These are phyloP conservation scores for Insectozyma bohioensis DNA, from an alignment of 1,139 yeast genomes.

Conservation along the genomic window DNA sequence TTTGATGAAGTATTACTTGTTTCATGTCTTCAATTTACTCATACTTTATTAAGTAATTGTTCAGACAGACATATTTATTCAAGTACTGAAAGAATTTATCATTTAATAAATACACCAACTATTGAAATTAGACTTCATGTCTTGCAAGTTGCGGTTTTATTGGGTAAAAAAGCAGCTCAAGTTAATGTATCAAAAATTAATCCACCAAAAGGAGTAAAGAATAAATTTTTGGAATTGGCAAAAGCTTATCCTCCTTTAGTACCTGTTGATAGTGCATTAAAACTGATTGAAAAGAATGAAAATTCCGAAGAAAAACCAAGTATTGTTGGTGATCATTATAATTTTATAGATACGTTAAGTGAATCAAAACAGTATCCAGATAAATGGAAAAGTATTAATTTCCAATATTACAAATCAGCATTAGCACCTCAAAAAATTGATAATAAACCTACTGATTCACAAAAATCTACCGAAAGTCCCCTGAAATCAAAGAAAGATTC, in stretches of 20 bases:
- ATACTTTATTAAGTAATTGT: conserved; percentile 66
- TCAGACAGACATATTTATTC: conserved; percentile 67
- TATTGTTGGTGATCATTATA: conserved; percentile 48
- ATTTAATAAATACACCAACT: conserved; percentile 60
- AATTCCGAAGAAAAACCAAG: conserved; percentile 18
- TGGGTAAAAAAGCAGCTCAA: conserved; percentile 58
- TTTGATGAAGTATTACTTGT: conserved; percentile 49
- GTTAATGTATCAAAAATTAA: conserved; percentile 41
- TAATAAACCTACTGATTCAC: conserved; percentile 2
- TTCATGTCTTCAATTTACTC: conserved; percentile 61
- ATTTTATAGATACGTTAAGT: conserved; percentile 53
- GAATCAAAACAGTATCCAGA: conserved; percentile 50
- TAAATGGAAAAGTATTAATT: conserved; percentile 58
- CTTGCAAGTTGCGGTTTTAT: conserved; percentile 58
- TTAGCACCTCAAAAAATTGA: conserved; percentile 7
- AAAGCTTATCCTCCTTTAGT: conserved; percentile 53
- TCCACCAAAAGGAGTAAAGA: conserved; percentile 43
- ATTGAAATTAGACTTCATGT: conserved; percentile 61
- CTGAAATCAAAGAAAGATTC: conserved; percentile 7
- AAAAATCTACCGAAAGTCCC: conserved; percentile 2
- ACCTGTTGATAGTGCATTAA: conserved; percentile 39
- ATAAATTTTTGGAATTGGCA: conserved; percentile 52
- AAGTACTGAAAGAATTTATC: conserved; percentile 62
- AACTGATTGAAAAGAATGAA: conserved; percentile 19
- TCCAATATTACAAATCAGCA: conserved; percentile 48